Conservation (phyloP, 192 early-diverging fungal species). For the Backusella mclennaniae region DNA sequence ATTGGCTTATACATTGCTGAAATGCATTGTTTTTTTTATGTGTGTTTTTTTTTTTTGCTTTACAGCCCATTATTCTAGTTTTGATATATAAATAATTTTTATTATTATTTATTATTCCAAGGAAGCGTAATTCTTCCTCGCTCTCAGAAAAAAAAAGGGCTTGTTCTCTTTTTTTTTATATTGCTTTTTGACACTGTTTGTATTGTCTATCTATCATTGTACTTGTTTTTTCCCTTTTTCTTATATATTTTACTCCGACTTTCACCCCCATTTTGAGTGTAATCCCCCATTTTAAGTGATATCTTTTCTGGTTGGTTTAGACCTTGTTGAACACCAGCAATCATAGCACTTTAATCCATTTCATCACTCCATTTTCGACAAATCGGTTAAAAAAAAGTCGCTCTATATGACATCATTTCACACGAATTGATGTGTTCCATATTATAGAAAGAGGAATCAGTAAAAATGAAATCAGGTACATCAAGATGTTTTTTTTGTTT, state of each 20-base stretch:
- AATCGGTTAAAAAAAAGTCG: not conserved
- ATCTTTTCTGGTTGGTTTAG: not conserved
- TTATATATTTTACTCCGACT: not conserved
- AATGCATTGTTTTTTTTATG: not conserved
- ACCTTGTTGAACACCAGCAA: not conserved
- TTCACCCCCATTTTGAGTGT: not conserved
- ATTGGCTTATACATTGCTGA: not conserved
- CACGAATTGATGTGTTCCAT: not conserved
- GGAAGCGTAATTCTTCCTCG: not conserved
- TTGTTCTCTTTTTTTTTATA: not conserved
- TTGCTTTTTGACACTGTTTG: not conserved
- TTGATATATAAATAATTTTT: not conserved
- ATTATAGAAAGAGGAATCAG: not conserved
- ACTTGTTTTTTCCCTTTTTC: not conserved
- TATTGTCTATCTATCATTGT: not conserved
- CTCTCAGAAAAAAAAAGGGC: not conserved
- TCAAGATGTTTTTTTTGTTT: conserved; percentile 1
- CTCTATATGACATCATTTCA: conserved; percentile 3
- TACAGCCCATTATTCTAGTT: too few species aligned
- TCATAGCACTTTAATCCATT: not conserved
- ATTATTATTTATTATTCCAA: not conserved
- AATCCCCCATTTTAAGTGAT: not conserved
- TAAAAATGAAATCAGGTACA: not conserved
- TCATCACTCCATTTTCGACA: not conserved
- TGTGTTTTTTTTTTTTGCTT: not conserved